Evolutionary conservation across 805 yeast species (phyloP), one percentile per base, ranked within the genome.

Genomic region (Pichia scutulata): DNA sequence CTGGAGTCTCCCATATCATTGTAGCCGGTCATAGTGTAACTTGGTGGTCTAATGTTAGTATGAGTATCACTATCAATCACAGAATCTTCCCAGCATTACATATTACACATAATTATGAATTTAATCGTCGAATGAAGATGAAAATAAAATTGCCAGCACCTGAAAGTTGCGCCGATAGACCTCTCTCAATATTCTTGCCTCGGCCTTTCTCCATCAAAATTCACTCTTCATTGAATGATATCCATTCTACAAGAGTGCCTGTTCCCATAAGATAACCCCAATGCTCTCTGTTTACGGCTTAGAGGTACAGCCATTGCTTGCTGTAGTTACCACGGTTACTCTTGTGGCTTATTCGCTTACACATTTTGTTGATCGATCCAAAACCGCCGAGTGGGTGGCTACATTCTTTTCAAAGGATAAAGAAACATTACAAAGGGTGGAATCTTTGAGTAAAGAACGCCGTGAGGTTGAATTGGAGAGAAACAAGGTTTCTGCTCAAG

Each of bases 401-500:
- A 3, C 36, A 13, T 12, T 14, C 2, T 14, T 36, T 8, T 18
- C 19, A 9, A 18, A 26, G 14, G 41, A 48, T 24, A 19, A 25
- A 3, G 19, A 26, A 9, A 18, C 23, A 22, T 6, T 49, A 4
- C 16, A 64, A 14, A 54, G 61, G 39, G 59, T 75, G 24, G 59
- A 63, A 16, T 50, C 55, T 2, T 59, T 70, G 47, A 70, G 74
- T 48, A 57, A 61, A 9, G 77, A 84, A 54, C 76, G 82, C 46
- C 62, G 65, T 16, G 64, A 68, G 19, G 61, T 80, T 22, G 72
- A 77, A 56, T 71, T 69, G 14, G 79, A 82, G 57, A 76, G 89
- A 53, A 71, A 78, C 28, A 55, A 73, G 2, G 77, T 89, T 10
- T 79, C 88, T 49, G 92, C 97, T 1, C 97, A 92, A 66, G 97